These are phyloP conservation scores for Ogataea henricii DNA, from an alignment of 805 yeast genomes.

Conservation along the genomic window DNA sequence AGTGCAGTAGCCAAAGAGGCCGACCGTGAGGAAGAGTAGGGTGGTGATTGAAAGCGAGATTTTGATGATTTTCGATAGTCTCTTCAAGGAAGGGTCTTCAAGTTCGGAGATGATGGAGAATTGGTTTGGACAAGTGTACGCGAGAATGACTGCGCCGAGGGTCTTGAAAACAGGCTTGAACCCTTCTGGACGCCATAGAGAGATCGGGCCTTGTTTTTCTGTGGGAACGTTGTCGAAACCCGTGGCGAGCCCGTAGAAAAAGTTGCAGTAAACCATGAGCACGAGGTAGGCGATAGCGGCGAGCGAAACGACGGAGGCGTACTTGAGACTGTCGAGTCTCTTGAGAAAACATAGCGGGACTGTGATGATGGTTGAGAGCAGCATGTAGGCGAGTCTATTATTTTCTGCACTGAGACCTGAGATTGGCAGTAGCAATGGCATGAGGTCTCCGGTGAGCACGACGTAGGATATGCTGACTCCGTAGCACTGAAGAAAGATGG, in stretches of 20 bases:
- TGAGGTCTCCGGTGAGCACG: constrained; percentile 74
- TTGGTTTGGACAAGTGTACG: constrained; percentile 82
- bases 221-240: constrained; percentile 44
- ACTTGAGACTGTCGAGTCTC: constrained; percentile 66
- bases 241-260: constrained; percentile 31
- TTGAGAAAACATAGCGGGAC: constrained; percentile 65
- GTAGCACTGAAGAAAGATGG: constrained; percentile 76
- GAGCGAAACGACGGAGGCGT: constrained; percentile 71
- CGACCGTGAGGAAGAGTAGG: constrained; percentile 60
- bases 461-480: constrained; percentile 75
- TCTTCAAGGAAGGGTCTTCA: constrained; percentile 51
- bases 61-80: constrained; percentile 46
- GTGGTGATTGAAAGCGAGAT: constrained; percentile 57
- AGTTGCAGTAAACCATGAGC: constrained; percentile 54
- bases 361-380: constrained; percentile 51
- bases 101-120: constrained; percentile 76
- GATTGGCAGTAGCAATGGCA: constrained; percentile 55
- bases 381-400: constrained; percentile 53
- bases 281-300: constrained; percentile 65
- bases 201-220: constrained; percentile 44
- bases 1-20: constrained; percentile 68
- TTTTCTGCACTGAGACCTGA: constrained; percentile 34
- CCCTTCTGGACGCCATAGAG: constrained; percentile 44
- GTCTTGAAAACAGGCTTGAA: constrained; percentile 54
- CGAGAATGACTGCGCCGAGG: constrained; percentile 75